Evolutionary conservation across 2,329 filamentous ascomycete species (phyloP).

Genomic region (Hypoxylon sp.): DNA sequence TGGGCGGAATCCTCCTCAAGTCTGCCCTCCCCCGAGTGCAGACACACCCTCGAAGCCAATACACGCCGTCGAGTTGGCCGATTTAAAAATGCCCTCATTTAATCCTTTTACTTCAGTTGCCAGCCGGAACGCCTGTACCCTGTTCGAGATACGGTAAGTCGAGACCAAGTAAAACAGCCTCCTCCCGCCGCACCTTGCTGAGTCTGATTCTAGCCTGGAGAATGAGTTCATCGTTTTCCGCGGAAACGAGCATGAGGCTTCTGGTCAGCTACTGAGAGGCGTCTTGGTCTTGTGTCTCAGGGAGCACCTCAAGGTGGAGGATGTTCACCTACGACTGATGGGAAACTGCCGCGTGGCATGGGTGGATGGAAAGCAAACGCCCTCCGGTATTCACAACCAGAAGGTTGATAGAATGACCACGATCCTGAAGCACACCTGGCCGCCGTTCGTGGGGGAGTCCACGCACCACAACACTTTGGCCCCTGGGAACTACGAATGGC

Average conservation of each 20-base stretch:
- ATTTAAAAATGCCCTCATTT: slow-evolving; percentile 60
- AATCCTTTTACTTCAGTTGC: slow-evolving; percentile 63
- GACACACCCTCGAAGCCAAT: slow-evolving; percentile 24
- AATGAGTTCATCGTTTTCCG: slow-evolving; percentile 82
- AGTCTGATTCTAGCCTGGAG: slow-evolving; percentile 65
- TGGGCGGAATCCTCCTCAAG: slow-evolving; percentile 16
- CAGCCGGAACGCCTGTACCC: slow-evolving; percentile 59
- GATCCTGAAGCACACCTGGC: slow-evolving; percentile 75
- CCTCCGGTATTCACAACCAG: slow-evolving; percentile 66
- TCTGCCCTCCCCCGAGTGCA: slow-evolving; percentile 23
- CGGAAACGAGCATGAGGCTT: slow-evolving; percentile 76
- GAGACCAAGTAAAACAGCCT: slow-evolving; percentile 13
- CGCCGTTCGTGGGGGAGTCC: slow-evolving; percentile 66
- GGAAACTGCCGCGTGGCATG: slow-evolving; percentile 75
- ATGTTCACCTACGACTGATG: slow-evolving; percentile 74
- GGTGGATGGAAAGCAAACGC: slow-evolving; percentile 54
- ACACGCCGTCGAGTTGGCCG: slow-evolving; percentile 25
- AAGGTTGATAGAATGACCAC: slow-evolving; percentile 65
- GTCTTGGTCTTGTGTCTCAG: slow-evolving; percentile 77
- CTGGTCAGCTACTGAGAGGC: slow-evolving; percentile 77
- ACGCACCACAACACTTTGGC: slow-evolving; percentile 67
- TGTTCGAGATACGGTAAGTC: slow-evolving; percentile 68
- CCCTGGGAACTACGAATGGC: slow-evolving; percentile 84
- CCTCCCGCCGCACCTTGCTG: slow-evolving; percentile 19
- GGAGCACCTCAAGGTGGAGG: slow-evolving; percentile 73